Evolutionary conservation across 1,139 yeast genomes (phyloP), one percentile per base, ranked within the genome.

Genomic region (Lipomyces yarrowii): DNA sequence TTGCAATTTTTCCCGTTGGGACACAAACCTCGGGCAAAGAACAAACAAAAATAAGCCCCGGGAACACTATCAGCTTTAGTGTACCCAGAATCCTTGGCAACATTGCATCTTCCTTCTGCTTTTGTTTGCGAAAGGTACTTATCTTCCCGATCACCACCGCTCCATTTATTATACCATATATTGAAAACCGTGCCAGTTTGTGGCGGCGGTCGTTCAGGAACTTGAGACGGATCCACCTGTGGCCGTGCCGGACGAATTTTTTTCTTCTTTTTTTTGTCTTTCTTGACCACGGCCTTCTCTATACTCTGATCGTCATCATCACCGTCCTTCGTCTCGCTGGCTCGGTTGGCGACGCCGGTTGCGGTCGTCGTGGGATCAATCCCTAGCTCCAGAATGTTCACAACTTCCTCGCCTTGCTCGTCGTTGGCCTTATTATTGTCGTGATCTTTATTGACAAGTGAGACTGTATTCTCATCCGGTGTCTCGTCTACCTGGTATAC

Each of bases 11-110:
- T 83, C 10, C 71, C 98, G 70, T 86, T 82, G 64, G 86, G 84
- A 75, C 99, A 94, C 76, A 91, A 84, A 0, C 99, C 99, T 64
- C 93, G 84, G 5, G 97, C 94, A 79, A 91, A 94, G 77, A 88
- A 91, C 2, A 94, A 74, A 75, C 99, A 94, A 65, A 92, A 84
- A 55, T 83, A 82, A 10, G 81, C 74, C 18, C 81, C 80, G 30
- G 73, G 83, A 6, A 78, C 77, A 64, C 78, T 81, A 69, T 85
- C 87, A 2, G 93, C 96, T 64, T 80, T 82, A 0, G 98, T 93
- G 70, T 83, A 84, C 0, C 98, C 98, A 0, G 90, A 77, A 74
- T 93, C 98, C 55, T 77, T 75, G 11, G 77, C 80, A 13, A 89
- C 81, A 70, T 87, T 81, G 60, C 96, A 88, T 65, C 88, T 79